Percentiles rank a stretch among this genome's conserved stretches.
These are phyloP conservation scores for Ophiostoma fasciatum DNA, from an alignment of 2,329 filamentous ascomycete species.

Conservation along the genomic window DNA sequence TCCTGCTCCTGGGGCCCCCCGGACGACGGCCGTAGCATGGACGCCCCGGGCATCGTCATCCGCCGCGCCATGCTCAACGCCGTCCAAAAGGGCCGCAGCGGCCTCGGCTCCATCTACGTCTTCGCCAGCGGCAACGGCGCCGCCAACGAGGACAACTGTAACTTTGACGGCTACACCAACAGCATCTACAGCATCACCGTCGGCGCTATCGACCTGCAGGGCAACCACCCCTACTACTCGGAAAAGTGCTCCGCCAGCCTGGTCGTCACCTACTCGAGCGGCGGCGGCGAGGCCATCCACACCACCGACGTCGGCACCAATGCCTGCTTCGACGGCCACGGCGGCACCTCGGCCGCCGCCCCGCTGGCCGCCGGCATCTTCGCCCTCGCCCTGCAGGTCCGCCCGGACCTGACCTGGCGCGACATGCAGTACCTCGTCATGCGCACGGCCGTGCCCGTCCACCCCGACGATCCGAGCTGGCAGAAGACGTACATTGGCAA, in stretches of 20 bases:
- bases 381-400: conserved; percentile 69
- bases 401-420: conserved; percentile 81
- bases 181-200: conserved; percentile 98
- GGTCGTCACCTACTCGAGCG: conserved; percentile 93
- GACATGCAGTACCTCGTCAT: conserved; percentile 88
- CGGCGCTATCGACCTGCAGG: conserved; percentile 76
- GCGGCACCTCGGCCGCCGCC: conserved; percentile 89
- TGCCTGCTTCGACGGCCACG: conserved; percentile 66
- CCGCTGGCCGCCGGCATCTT: conserved; percentile 87
- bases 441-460: conserved; percentile 68
- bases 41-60: conserved; percentile 79
- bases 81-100: conserved; percentile 70
- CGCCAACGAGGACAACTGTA: conserved; percentile 80
- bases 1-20: conserved; percentile 98
- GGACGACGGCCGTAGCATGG: conserved; percentile 88
- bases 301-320: conserved; percentile 87
- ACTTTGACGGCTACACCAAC: conserved; percentile 98
- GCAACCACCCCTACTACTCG: conserved; percentile 87
- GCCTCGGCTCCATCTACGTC: conserved; percentile 82
- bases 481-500: conserved; percentile 67
- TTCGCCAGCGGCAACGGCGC: conserved; percentile 96
- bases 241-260: conserved; percentile 92
- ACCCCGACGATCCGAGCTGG: conserved; percentile 61
- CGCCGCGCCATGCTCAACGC: conserved; percentile 82
- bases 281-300: conserved; percentile 68